These are phyloP conservation scores for Rhododendron kiyosumense DNA, from an alignment of 148 eudicot genomes.

Conservation along the genomic window DNA sequence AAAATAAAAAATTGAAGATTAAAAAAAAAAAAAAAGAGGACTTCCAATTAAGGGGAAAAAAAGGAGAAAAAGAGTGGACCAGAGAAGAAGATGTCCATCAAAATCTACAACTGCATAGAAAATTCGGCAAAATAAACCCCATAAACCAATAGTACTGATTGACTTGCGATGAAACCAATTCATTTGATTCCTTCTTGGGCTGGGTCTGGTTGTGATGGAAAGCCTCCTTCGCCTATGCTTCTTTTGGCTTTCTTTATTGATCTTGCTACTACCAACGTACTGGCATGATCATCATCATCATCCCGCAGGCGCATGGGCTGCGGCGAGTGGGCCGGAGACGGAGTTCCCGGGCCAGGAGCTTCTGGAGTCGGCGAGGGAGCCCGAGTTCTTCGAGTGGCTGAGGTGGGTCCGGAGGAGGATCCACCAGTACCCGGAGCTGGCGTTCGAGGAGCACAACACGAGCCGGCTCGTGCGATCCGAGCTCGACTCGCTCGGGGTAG, in stretches of 20 bases:
- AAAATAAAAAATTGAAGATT: no score
- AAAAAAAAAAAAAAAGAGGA: no score
- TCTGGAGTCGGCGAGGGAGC: slow-evolving; percentile 43
- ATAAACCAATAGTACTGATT: no score
- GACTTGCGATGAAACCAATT: neutral
- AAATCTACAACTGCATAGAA: neutral
- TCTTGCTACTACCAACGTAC: neutral
- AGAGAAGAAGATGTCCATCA: neutral
- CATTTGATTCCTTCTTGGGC: neutral
- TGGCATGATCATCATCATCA: neutral
- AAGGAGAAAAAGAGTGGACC: no score
- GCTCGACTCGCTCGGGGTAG: slow-evolving; percentile 48
- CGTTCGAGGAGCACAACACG: slow-evolving; percentile 51
- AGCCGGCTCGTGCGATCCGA: slow-evolving; percentile 55
- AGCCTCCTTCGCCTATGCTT: neutral
- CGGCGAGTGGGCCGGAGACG: slow-evolving; percentile 7
- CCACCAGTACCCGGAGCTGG: slow-evolving; percentile 64
- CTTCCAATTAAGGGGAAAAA: no score
- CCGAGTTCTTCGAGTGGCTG: slow-evolving; percentile 53
- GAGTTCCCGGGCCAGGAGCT: slow-evolving; percentile 32
- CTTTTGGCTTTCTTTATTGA: neutral
- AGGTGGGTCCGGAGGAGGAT: slow-evolving; percentile 44
- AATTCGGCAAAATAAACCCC: neutral
- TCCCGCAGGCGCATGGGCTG: neutral
- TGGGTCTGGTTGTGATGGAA: neutral